Evolutionary conservation across 78 protist genomes (phyloP), one percentile per base, ranked within the genome.

Genomic region (Protostelium mycophagum): DNA sequence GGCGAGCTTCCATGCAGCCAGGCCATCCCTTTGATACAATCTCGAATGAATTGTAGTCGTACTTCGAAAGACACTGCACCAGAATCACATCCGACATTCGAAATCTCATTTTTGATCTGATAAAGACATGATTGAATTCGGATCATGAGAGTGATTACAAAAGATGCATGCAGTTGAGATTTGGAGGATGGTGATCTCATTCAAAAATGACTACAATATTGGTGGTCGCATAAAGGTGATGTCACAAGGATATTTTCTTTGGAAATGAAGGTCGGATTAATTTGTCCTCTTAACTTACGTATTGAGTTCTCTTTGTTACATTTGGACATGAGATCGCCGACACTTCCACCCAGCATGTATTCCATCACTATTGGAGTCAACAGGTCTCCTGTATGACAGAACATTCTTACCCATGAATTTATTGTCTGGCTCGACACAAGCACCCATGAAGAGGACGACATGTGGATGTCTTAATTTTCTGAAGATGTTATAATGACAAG

Each of bases 391-490:
- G 73, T 51, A 16, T 51, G 5, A 16, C 31, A 25, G 73, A 16
- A 51, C 31, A 51, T 25, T 51, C 73, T 51, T 16, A 51, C 73
- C 96, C 38, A 94, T 94, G 88, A 89, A 84, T 85, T 90, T 89
- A 84, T 85, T 88, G 28, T 93, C 96, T 10, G 94, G 94, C 35
- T 91, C 89, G 0, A 93, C 91, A 35, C 94, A 94, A 0, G 96
- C 96, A 63, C 96, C 96, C 88, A 94, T 35, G 86, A 90, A 94
- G 36, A 94, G 38, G 1, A 94, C 94, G 16, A 94, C 96, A 83
- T 94, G 91, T 28, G 96, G 91, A 63, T 94, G 96, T 51, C 73
- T 51, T 16, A 51, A 51, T 51, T 51, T 51, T 5, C 73, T 51
- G 73, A 25, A 51, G 73, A 51, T 25, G 73, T 25, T 25, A 25